These are phyloP conservation scores for Cicer bijugum DNA, from an alignment of 306 rosid genomes.

Conservation along the genomic window DNA sequence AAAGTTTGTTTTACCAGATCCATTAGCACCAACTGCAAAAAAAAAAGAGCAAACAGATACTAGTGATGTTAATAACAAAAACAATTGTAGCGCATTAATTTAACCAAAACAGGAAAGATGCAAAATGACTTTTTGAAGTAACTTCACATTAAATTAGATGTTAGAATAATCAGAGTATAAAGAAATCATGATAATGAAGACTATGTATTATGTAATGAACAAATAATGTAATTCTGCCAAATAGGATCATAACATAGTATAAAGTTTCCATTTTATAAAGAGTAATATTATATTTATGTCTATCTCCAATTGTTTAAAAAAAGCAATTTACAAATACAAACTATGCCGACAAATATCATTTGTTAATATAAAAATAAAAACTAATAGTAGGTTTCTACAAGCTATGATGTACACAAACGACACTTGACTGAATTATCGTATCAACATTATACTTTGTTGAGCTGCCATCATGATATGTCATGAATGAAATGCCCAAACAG, in stretches of 20 bases:
- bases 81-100: conserved; percentile 14
- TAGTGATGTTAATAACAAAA: neutral
- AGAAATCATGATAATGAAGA: conserved; percentile 27
- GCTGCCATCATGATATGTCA: conserved; percentile 1
- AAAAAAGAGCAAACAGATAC: conserved; percentile 31
- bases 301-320: conserved; percentile 16
- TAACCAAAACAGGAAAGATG: conserved; percentile 12
- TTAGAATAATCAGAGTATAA: neutral
- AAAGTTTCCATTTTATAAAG: neutral
- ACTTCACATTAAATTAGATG: conserved; percentile 29
- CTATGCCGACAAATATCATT: conserved; percentile 9
- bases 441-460: neutral
- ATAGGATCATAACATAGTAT: neutral
- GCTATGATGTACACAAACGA: neutral
- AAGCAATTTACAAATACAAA: neutral
- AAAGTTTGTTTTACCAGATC: conserved; percentile 96
- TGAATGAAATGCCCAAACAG: neutral
- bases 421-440: conserved; percentile 18
- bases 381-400: neutral
- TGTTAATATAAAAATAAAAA: neutral
- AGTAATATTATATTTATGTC: neutral
- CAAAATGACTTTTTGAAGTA: conserved; percentile 21
- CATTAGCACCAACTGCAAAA: conserved; percentile 94
- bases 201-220: conserved; percentile 1
- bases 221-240: conserved; percentile 5